Conservation (phyloP, 305 asterid genomes). For the Fraxinus floribunda region DNA sequence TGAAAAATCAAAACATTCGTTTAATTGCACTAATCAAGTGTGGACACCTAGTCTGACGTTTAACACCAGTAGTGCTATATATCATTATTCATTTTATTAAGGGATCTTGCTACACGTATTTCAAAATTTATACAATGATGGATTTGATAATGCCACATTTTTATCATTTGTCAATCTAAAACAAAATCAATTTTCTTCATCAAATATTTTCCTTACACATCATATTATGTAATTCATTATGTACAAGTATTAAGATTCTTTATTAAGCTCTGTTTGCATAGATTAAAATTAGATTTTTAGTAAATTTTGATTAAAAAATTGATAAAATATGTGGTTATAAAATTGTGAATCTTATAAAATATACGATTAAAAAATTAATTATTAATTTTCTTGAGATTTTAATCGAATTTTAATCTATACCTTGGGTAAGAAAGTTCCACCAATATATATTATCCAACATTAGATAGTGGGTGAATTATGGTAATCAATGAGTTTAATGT, state of each 20-base stretch:
- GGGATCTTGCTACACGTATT: neutral
- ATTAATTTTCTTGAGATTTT: too few species aligned
- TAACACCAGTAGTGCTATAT: too few species aligned
- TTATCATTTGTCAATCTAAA: neutral
- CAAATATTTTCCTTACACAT: neutral
- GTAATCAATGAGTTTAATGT: neutral
- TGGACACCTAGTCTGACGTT: too few species aligned
- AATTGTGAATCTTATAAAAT: too few species aligned
- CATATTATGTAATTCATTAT: neutral
- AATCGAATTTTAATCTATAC: too few species aligned
- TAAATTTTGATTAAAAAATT: too few species aligned
- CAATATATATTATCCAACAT: neutral
- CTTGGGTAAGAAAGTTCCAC: neutral
- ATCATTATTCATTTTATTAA: too few species aligned
- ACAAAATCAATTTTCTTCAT: too few species aligned
- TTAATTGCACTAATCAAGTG: neutral
- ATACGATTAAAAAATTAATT: too few species aligned
- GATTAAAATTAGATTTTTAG: neutral
- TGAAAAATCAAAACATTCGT: neutral
- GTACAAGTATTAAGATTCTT: neutral
- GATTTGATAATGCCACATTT: neutral
- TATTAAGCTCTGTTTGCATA: neutral
- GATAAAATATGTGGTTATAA: neutral
- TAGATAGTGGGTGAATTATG: neutral
- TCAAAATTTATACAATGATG: neutral